A percentile compares a stretch with the other conserved stretches of the same genome.
These are phyloP conservation scores for Argentina anserina DNA, from an alignment of 306 rosid genomes.

Conservation along the genomic window DNA sequence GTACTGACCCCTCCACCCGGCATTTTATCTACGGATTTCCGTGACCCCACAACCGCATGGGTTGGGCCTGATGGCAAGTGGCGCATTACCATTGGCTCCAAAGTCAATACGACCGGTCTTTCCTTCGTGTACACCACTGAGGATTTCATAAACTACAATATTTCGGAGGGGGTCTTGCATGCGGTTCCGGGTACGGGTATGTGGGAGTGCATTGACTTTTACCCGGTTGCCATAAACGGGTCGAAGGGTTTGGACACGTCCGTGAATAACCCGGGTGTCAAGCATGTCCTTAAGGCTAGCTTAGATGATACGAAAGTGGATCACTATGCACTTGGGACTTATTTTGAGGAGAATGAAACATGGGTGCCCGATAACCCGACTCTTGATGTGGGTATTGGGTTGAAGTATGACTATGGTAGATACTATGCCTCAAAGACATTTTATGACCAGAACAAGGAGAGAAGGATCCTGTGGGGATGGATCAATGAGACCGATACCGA, in stretches of 20 bases:
- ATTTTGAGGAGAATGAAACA: constrained; percentile 50
- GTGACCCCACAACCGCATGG: constrained; percentile 81
- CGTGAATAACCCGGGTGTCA: constrained; percentile 39
- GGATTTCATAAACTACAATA: constrained; percentile 47
- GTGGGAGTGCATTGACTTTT: constrained; percentile 95
- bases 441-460: constrained; percentile 54
- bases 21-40: constrained; percentile 41
- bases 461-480: constrained; percentile 82
- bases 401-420: constrained; percentile 65
- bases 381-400: constrained; percentile 79
- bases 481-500: constrained; percentile 67
- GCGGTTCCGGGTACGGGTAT: constrained; percentile 78
- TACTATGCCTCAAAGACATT: constrained; percentile 85
- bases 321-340: constrained; percentile 64
- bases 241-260: constrained; percentile 64
- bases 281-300: constrained; percentile 78
- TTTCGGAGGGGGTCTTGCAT: constrained; percentile 34
- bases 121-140: constrained; percentile 49
- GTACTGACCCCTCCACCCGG: constrained; percentile 56
- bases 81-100: constrained; percentile 66
- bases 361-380: constrained; percentile 89
- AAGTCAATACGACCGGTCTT: constrained; percentile 38
- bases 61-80: constrained; percentile 54
- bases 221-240: constrained; percentile 56
- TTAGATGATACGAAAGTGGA: constrained; percentile 63